Percentiles rank a stretch among this genome's conserved stretches.
Evolutionary conservation across 805 yeast genomes (phyloP).

Genomic region (Ogataea trehalophila): DNA sequence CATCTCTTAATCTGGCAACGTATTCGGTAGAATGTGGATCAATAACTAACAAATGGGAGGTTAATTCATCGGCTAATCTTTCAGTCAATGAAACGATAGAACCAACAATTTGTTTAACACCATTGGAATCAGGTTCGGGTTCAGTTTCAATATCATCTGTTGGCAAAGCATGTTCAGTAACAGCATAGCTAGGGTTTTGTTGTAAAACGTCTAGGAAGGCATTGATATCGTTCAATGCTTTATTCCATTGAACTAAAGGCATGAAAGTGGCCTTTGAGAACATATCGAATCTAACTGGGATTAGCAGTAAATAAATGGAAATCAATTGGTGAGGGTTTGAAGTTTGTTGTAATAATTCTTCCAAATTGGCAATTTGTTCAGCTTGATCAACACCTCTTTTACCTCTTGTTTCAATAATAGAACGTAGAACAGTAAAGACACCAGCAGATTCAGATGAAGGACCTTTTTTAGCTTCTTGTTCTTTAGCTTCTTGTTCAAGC

Average conservation of each 20-base stretch:
- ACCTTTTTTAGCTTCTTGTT: conserved; percentile 34
- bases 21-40: conserved; percentile 97
- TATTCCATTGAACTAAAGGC: conserved; percentile 79
- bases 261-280: conserved; percentile 61
- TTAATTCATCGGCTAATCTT: conserved; percentile 92
- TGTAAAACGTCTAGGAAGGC: conserved; percentile 67
- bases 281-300: conserved; percentile 85
- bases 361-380: conserved; percentile 73
- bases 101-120: conserved; percentile 74
- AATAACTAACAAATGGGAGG: conserved; percentile 76
- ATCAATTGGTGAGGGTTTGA: conserved; percentile 69
- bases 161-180: conserved; percentile 67
- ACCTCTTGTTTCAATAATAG: conserved; percentile 87
- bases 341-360: conserved; percentile 49
- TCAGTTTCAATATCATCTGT: conserved; percentile 73
- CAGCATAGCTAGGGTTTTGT: conserved; percentile 54
- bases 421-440: conserved; percentile 68
- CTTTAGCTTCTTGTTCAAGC: conserved; percentile 29
- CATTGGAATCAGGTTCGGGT: conserved; percentile 58
- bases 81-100: conserved; percentile 83
- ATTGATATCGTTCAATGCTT: conserved; percentile 57
- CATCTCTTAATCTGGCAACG: conserved; percentile 85
- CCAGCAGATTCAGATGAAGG: conserved; percentile 34
- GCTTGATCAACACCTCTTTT: conserved; percentile 83
- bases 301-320: conserved; percentile 69